Evolutionary conservation across 2,329 filamentous ascomycete genomes (phyloP).

Genomic region (Ophiostoma piceae): DNA sequence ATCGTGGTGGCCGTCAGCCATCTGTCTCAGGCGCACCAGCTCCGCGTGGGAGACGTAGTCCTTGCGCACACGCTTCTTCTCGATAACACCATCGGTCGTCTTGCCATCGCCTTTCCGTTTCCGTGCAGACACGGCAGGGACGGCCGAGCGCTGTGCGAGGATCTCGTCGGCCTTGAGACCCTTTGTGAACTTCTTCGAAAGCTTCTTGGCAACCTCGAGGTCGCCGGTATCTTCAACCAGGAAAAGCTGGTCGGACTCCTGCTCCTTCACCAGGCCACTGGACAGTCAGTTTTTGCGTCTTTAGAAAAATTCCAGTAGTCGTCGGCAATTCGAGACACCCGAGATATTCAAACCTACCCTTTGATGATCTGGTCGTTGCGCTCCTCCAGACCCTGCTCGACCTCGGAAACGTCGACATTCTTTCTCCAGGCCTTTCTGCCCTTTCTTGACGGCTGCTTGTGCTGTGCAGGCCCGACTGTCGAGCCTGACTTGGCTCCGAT

Average conservation of each 20-base stretch:
- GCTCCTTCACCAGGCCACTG: conserved; percentile 81
- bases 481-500: conserved; percentile 46
- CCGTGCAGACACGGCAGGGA: conserved; percentile 70
- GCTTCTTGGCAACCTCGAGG: conserved; percentile 56
- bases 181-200: conserved; percentile 58
- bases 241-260: conserved; percentile 78
- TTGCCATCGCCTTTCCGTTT: conserved; percentile 65
- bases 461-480: conserved; percentile 65
- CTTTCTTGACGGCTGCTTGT: conserved; percentile 86
- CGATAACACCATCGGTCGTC: conserved; percentile 66
- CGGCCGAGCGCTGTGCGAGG: conserved; percentile 72
- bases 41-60: conserved; percentile 83
- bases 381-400: conserved; percentile 75
- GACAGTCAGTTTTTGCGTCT: not conserved
- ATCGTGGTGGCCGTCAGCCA: conserved; percentile 69
- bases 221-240: conserved; percentile 72
- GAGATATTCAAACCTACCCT: conserved; percentile 53
- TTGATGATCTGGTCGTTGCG: conserved; percentile 85
- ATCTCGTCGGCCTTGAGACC: conserved; percentile 87
- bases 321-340: not conserved
- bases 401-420: conserved; percentile 87
- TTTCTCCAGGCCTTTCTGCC: conserved; percentile 99
- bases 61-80: conserved; percentile 68
- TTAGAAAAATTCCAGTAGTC: not conserved
- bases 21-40: conserved; percentile 66